Conservation (phyloP, 2,329 filamentous ascomycete species). For the Fusarium mangiferae region DNA sequence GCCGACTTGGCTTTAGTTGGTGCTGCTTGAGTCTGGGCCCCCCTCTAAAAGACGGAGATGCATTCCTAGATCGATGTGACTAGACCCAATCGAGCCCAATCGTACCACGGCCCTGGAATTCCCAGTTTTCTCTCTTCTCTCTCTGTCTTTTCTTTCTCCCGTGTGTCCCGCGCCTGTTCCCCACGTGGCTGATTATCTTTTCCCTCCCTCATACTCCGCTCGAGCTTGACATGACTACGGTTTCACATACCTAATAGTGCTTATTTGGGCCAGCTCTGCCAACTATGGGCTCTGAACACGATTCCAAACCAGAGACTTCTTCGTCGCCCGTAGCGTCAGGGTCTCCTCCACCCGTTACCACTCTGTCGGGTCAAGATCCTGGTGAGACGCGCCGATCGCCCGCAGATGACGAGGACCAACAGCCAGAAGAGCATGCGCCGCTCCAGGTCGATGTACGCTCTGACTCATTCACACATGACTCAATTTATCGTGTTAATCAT, state of each 20-base stretch:
- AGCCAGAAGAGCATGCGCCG: slow-evolving; percentile 8
- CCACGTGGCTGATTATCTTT: background rate
- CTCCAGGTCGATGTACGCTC: slow-evolving; percentile 31
- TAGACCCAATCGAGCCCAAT: background rate
- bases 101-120: background rate
- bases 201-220: background rate
- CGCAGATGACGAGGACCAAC: background rate
- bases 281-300: background rate
- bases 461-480: background rate
- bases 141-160: background rate
- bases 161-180: background rate
- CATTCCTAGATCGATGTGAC: background rate
- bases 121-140: background rate
- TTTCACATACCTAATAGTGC: background rate
- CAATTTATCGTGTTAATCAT: background rate
- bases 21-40: background rate
- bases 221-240: background rate
- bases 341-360: slow-evolving; percentile 15
- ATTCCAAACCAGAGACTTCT: background rate
- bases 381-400: background rate
- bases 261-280: background rate
- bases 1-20: background rate
- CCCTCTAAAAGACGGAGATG: background rate
- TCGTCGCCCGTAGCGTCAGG: background rate
- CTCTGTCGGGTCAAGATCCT: slow-evolving; percentile 6